Percentiles rank a stretch among this genome's conserved stretches.
Evolutionary conservation across 192 early-diverging fungal genomes (phyloP).

Genomic region (Obelidium mucronatum): DNA sequence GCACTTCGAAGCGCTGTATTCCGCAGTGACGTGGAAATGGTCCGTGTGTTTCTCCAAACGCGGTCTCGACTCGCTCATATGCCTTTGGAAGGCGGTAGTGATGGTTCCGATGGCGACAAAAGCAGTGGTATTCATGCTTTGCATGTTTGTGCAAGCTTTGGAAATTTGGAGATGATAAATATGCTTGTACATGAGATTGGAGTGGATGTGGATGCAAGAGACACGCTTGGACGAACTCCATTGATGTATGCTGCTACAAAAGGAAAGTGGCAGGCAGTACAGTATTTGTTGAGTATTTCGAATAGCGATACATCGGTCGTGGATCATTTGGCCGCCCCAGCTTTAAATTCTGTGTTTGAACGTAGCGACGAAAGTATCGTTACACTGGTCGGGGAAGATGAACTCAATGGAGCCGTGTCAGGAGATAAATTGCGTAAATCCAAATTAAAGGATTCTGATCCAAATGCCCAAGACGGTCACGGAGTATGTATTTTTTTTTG

Average conservation of each 20-base stretch:
- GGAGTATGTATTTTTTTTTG: slow-evolving; percentile 21
- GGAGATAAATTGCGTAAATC: no score
- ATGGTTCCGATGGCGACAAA: slow-evolving; percentile 7
- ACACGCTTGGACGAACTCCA: slow-evolving; percentile 30
- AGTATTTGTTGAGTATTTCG: slow-evolving; percentile 15
- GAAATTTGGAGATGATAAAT: slow-evolving; percentile 21
- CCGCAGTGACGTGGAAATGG: slow-evolving; percentile 8
- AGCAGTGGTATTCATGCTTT: slow-evolving; percentile 21
- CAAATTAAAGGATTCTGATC: not conserved
- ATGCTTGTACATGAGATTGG: slow-evolving; percentile 22
- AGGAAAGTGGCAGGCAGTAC: slow-evolving; percentile 33
- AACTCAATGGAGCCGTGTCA: not conserved
- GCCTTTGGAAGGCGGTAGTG: slow-evolving; percentile 8
- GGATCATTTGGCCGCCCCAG: not conserved
- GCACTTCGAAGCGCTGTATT: slow-evolving; percentile 30
- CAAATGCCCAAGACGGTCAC: slow-evolving; percentile 32
- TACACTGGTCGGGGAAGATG: slow-evolving; percentile 11
- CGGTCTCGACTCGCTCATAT: not conserved
- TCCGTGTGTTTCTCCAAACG: slow-evolving; percentile 5
- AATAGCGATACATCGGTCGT: not conserved
- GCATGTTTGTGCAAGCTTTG: slow-evolving; percentile 34
- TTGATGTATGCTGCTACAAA: slow-evolving; percentile 45
- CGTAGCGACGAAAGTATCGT: not conserved
- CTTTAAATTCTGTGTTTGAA: not conserved
- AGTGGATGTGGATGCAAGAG: slow-evolving; percentile 27